These are phyloP conservation scores for Fusarium denticulatum DNA, from an alignment of 2,329 filamentous ascomycete species.

Conservation along the genomic window DNA sequence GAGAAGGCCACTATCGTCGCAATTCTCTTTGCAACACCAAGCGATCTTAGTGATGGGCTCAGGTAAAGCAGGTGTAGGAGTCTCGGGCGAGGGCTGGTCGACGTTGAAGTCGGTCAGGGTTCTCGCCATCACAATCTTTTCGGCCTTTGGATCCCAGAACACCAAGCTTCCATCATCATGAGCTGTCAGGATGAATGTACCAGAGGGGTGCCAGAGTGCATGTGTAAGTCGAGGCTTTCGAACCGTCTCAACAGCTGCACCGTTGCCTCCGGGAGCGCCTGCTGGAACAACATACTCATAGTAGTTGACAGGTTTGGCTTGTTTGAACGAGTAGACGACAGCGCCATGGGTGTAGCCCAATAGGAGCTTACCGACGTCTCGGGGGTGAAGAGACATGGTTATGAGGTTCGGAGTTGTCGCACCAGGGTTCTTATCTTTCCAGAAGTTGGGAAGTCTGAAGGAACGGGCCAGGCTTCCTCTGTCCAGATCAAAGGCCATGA, in stretches of 20 bases:
- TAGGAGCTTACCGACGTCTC: slow-evolving; percentile 90
- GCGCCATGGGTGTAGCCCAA: slow-evolving; percentile 92
- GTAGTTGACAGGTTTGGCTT: slow-evolving; percentile 79
- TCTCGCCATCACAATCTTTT: slow-evolving; percentile 82
- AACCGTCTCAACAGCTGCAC: slow-evolving; percentile 66
- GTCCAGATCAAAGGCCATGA: slow-evolving; percentile 94
- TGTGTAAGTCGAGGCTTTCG: slow-evolving; percentile 82
- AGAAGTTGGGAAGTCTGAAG: slow-evolving; percentile 88
- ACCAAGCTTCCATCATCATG: slow-evolving; percentile 93
- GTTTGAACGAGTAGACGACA: slow-evolving; percentile 93
- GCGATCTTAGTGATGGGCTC: slow-evolving; percentile 81
- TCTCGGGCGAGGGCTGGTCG: slow-evolving; percentile 68
- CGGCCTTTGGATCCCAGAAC: slow-evolving; percentile 94
- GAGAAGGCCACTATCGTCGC: slow-evolving; percentile 90
- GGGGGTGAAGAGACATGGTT: slow-evolving; percentile 84
- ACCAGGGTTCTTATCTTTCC: slow-evolving; percentile 77
- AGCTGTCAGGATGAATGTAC: slow-evolving; percentile 85
- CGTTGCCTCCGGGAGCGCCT: slow-evolving; percentile 86
- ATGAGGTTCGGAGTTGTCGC: slow-evolving; percentile 72
- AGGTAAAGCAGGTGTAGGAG: slow-evolving; percentile 67
- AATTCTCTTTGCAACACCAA: slow-evolving; percentile 95
- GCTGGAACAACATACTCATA: slow-evolving; percentile 85
- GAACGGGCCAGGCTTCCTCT: slow-evolving; percentile 74
- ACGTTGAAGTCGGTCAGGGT: slow-evolving; percentile 80
- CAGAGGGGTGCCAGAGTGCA: slow-evolving; percentile 93